phyloP scores from a whole-genome alignment of 169 alveolate species.

The Cryptosporidium ubiquitum region DNA sequence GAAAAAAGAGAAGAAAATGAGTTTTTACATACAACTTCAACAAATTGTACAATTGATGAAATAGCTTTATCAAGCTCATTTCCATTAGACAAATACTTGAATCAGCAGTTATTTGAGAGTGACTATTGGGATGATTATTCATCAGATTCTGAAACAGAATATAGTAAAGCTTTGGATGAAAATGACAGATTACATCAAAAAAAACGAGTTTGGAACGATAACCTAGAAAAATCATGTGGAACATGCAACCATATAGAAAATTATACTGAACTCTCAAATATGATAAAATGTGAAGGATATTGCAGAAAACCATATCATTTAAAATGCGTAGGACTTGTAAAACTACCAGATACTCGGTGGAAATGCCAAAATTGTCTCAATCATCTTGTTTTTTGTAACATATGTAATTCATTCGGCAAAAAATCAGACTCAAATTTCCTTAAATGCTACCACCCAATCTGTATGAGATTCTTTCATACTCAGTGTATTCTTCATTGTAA shows the following conservation, averaged over 20 bases:
- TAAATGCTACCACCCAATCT: slow-evolving; percentile 77
- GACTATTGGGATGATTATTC: slow-evolving; percentile 55
- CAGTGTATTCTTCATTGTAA: slow-evolving; percentile 52
- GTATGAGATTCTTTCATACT: slow-evolving; percentile 72
- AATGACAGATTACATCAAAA: background rate
- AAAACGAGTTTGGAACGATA: slow-evolving; percentile 62
- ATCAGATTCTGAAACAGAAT: slow-evolving; percentile 39
- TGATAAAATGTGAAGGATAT: slow-evolving; percentile 59
- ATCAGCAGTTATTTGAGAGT: slow-evolving; percentile 41
- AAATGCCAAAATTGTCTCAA: slow-evolving; percentile 28
- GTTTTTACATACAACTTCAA: slow-evolving; percentile 6
- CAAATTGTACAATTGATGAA: slow-evolving; percentile 24
- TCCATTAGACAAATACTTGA: background rate
- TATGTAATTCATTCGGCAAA: slow-evolving; percentile 1
- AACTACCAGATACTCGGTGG: slow-evolving; percentile 31
- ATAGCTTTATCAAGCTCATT: background rate
- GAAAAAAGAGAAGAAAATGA: slow-evolving; percentile 33
- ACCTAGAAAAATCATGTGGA: slow-evolving; percentile 59
- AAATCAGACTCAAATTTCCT: background rate
- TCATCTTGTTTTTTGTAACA: slow-evolving; percentile 29
- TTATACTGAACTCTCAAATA: slow-evolving; percentile 13
- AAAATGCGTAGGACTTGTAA: slow-evolving; percentile 12
- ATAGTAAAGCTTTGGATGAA: background rate
- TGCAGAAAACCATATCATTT: slow-evolving; percentile 56
- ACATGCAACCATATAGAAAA: slow-evolving; percentile 25